Percentiles rank a stretch among this genome's conserved stretches.
These are phyloP conservation scores for Leccinum disarticulatum DNA, from an alignment of 768 basidiomycete species.

Conservation along the genomic window DNA sequence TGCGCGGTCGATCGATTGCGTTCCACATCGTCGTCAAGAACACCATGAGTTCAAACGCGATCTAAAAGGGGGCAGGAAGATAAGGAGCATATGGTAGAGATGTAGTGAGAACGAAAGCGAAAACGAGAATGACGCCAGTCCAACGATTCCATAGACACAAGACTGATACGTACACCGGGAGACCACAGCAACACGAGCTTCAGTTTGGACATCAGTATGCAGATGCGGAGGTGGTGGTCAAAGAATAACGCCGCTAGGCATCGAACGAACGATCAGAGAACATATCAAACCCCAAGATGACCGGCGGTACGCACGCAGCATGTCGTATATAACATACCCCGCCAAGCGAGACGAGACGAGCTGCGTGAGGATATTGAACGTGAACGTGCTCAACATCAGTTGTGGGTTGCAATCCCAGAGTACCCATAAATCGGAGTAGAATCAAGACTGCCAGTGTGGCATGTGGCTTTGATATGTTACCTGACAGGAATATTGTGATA, in stretches of 20 bases:
- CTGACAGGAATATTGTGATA: background rate
- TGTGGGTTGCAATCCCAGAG: constrained; percentile 32
- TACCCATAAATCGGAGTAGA: constrained; percentile 31
- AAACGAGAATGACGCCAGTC: background rate
- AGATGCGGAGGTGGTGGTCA: constrained; percentile 15
- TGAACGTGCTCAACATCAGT: constrained; percentile 31
- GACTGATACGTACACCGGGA: constrained; percentile 25
- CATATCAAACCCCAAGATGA: background rate
- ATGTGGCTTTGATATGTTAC: background rate
- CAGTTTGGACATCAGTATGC: constrained; percentile 21
- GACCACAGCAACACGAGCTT: constrained; percentile 27
- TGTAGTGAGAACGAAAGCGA: too few species aligned
- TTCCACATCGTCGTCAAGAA: too few species aligned
- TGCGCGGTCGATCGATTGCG: too few species aligned
- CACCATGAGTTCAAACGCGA: too few species aligned
- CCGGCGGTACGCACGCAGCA: constrained; percentile 28
- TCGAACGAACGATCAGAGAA: background rate
- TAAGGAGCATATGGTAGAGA: accelerated
- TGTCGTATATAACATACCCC: constrained; percentile 20
- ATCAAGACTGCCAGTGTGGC: constrained; percentile 38
- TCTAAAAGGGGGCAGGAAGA: constrained; percentile 8
- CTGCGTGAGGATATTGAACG: constrained; percentile 33
- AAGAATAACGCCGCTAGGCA: constrained; percentile 18
- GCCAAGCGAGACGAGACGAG: constrained; percentile 21
- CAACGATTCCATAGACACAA: background rate